These are phyloP conservation scores for Elsinoe fawcettii DNA, from an alignment of 2,329 filamentous ascomycete genomes.

Conservation along the genomic window DNA sequence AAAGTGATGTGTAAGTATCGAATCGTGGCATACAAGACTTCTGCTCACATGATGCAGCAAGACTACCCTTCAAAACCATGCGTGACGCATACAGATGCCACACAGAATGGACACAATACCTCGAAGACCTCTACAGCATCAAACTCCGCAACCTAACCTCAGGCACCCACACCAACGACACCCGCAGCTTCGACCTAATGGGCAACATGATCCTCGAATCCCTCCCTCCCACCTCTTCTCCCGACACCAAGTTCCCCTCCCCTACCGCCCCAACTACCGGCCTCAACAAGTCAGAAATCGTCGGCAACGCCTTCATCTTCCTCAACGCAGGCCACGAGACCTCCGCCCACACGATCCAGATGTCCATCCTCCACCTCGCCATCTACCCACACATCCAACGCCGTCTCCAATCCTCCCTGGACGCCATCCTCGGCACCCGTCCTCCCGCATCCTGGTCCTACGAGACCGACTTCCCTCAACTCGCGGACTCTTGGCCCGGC, in stretches of 20 bases:
- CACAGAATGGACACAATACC: not conserved
- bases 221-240: not conserved
- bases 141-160: not conserved
- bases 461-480: conserved; percentile 1
- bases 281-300: conserved; percentile 2
- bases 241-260: not conserved
- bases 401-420: not conserved
- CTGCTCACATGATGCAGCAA: not conserved
- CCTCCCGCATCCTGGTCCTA: not conserved
- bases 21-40: not conserved
- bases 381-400: conserved; percentile 9
- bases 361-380: conserved; percentile 8
- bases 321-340: conserved; percentile 11
- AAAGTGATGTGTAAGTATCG: not conserved
- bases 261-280: not conserved
- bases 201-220: conserved; percentile 7
- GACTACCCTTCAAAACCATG: not conserved
- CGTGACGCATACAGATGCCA: not conserved
- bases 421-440: not conserved
- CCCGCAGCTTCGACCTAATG: conserved; percentile 2
- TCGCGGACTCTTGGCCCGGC: not conserved
- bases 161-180: not conserved
- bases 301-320: conserved; percentile 13
- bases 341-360: conserved; percentile 12
- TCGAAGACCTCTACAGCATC: conserved; percentile 1